Evolutionary conservation across 441 rosid species (phyloP).

Genomic region (Manihot esculenta): DNA sequence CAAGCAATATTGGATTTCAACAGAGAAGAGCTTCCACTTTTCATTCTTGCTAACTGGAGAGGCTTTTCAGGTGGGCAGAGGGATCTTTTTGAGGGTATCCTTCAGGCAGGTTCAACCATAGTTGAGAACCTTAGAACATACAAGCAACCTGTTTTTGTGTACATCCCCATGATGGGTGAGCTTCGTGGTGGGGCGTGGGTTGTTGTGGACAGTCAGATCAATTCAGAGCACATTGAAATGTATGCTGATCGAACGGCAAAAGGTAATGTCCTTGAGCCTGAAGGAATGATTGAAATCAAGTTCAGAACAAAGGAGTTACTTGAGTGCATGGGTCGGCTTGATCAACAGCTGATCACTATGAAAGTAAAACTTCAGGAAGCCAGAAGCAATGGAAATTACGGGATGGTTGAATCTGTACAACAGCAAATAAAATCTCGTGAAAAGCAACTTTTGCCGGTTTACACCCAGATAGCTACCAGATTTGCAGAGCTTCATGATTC

Average conservation of each 20-base stretch:
- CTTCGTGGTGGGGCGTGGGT: conserved; percentile 99
- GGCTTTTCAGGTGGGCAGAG: conserved; percentile 99
- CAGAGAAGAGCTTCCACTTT: conserved; percentile 93
- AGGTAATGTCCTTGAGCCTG: conserved; percentile 99
- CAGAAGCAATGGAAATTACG: conserved; percentile 45
- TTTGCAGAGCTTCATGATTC: conserved; percentile 98
- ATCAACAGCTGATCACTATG: conserved; percentile 61
- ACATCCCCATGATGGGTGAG: conserved; percentile 99
- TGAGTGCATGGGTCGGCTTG: conserved; percentile 99
- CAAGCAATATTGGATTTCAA: conserved; percentile 98
- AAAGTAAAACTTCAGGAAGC: conserved; percentile 75
- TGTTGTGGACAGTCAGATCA: conserved; percentile 93
- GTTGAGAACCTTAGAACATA: conserved; percentile 98
- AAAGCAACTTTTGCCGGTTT: conserved; percentile 84
- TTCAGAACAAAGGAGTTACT: conserved; percentile 89
- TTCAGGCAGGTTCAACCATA: conserved; percentile 98
- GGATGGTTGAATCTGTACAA: conserved; percentile 52
- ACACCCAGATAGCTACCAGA: conserved; percentile 91
- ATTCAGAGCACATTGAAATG: conserved; percentile 96
- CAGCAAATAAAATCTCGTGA: conserved; percentile 79
- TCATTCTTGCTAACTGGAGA: conserved; percentile 99
- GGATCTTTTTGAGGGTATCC: conserved; percentile 98
- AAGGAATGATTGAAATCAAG: conserved; percentile 97
- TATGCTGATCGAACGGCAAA: conserved; percentile 95
- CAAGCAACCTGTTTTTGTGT: conserved; percentile 96